Evolutionary conservation across 2,329 filamentous ascomycete genomes (phyloP).

Genomic region (Sporothrix inflata): DNA sequence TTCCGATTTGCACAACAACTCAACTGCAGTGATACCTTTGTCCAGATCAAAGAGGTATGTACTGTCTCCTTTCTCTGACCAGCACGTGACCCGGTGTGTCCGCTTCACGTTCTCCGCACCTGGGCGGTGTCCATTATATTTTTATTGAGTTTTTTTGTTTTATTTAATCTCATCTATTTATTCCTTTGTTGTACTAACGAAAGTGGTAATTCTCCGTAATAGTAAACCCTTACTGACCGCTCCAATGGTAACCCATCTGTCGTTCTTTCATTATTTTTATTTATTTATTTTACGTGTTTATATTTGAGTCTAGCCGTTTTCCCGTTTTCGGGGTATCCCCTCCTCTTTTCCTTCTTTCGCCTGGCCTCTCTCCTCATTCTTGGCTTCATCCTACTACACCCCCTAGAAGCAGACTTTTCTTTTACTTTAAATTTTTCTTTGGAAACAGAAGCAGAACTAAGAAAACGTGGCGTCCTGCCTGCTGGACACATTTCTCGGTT

Average conservation of each 20-base stretch:
- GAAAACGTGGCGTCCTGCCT: neutral
- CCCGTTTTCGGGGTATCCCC: neutral
- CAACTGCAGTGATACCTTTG: neutral
- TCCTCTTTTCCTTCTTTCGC: neutral
- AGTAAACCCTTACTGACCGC: too few relatives aligned
- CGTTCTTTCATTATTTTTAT: neutral
- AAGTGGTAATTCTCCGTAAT: neutral
- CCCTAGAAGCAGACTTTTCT: neutral
- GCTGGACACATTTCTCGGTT: neutral
- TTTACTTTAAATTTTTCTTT: neutral
- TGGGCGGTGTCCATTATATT: too few relatives aligned
- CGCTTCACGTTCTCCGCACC: too few relatives aligned
- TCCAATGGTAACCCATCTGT: too few relatives aligned
- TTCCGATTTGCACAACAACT: too few relatives aligned
- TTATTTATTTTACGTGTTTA: neutral
- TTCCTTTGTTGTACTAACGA: neutral
- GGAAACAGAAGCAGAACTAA: neutral
- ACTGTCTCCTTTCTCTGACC: too few relatives aligned
- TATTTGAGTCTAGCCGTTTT: neutral
- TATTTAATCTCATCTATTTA: neutral
- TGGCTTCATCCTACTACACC: neutral
- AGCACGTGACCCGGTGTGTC: neutral
- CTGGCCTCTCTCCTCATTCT: neutral
- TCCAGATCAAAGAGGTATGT: neutral
- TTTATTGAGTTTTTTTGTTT: neutral